phyloP scores from a whole-genome alignment of 306 rosid species.

The Prosopis cineraria region DNA sequence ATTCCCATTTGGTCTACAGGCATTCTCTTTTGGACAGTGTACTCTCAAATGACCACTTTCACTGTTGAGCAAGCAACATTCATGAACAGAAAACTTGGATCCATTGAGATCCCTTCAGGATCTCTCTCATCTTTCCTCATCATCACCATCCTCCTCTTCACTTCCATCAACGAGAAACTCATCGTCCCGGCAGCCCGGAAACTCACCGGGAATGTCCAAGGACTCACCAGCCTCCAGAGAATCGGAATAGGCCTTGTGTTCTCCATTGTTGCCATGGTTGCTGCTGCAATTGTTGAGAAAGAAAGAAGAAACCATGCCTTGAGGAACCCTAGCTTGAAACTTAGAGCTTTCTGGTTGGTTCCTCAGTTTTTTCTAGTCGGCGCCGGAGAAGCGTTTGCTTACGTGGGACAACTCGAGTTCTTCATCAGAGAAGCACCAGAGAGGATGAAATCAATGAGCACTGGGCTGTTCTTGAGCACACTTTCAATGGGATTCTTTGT shows the following conservation, averaged over 20 bases:
- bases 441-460: constrained; percentile 97
- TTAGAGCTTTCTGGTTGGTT: constrained; percentile 94
- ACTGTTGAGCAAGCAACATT: constrained; percentile 95
- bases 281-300: constrained; percentile 67
- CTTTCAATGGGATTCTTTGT: constrained; percentile 92
- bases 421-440: constrained; percentile 97
- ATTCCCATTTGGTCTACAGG: constrained; percentile 95
- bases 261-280: constrained; percentile 72
- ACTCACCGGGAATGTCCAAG: constrained; percentile 70
- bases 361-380: constrained; percentile 91
- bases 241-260: constrained; percentile 81
- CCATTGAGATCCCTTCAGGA: constrained; percentile 67
- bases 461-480: constrained; percentile 81
- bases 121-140: constrained; percentile 74
- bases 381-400: constrained; percentile 90
- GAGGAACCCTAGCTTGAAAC: constrained; percentile 1
- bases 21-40: constrained; percentile 91
- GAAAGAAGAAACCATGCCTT: constrained; percentile 52
- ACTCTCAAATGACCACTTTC: constrained; percentile 93
- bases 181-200: constrained; percentile 73
- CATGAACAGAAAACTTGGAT: constrained; percentile 75
- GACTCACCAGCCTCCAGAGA: constrained; percentile 93
- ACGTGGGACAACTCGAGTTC: constrained; percentile 96
- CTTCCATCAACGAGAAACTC: constrained; percentile 82
- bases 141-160: constrained; percentile 73